Evolutionary conservation across 495 filamentous ascomycete genomes (phyloP).

Genomic region (Tuber indicum): DNA sequence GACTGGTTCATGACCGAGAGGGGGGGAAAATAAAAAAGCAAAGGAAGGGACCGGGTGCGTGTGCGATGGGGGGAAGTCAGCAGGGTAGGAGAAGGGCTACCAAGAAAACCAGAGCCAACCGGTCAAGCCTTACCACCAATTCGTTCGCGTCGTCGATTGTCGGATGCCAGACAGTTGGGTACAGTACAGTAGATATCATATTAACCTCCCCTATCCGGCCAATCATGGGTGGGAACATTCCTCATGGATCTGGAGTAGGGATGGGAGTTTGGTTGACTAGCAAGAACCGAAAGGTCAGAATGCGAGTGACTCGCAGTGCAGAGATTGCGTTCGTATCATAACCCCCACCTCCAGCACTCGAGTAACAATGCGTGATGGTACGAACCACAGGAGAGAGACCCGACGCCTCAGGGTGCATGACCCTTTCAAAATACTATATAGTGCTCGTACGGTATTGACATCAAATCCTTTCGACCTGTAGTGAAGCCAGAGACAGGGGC

Average conservation of each 20-base stretch:
- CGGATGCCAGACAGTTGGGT: constrained; percentile 29
- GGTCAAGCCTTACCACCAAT: constrained; percentile 36
- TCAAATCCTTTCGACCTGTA: not conserved
- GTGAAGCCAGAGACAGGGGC: not conserved
- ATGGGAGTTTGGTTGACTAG: not conserved
- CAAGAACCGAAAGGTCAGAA: not conserved
- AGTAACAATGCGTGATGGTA: constrained; percentile 30
- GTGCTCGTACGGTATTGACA: not conserved
- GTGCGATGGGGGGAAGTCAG: not conserved
- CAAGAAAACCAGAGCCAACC: constrained; percentile 19
- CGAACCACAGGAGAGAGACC: constrained; percentile 15
- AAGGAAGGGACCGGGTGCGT: not conserved
- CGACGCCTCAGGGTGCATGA: constrained; percentile 27
- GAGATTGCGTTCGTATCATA: constrained; percentile 34
- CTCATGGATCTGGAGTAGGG: not conserved
- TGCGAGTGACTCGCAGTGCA: constrained; percentile 27
- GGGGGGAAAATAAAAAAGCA: not conserved
- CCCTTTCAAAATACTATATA: constrained; percentile 4
- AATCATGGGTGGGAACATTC: constrained; percentile 21
- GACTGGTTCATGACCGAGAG: constrained; percentile 29
- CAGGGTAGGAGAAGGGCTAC: constrained; percentile 15
- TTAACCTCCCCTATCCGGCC: constrained; percentile 27
- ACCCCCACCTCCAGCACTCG: constrained; percentile 16
- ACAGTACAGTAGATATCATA: constrained; percentile 2
- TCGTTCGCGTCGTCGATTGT: constrained; percentile 28